These are phyloP conservation scores for Mollisia scopiformis DNA, from an alignment of 2,329 filamentous ascomycete species.

Conservation along the genomic window DNA sequence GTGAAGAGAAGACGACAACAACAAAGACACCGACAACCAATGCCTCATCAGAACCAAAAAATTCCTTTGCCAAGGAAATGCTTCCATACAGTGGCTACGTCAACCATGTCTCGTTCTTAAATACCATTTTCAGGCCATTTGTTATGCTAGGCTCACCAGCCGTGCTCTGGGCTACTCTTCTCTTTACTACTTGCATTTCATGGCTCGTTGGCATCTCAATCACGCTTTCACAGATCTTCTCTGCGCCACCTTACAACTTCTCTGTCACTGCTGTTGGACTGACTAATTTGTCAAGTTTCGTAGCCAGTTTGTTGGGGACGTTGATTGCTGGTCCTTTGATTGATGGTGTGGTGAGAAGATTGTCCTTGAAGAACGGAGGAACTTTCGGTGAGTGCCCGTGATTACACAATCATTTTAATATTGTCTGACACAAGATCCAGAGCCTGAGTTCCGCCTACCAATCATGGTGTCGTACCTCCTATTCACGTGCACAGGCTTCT, in stretches of 20 bases:
- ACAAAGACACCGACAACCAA: conserved; percentile 1
- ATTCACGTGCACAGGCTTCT: conserved; percentile 40
- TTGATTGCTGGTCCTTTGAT: conserved; percentile 50
- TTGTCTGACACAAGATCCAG: conserved; percentile 30
- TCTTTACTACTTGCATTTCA: conserved; percentile 43
- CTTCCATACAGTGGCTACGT: conserved; percentile 43
- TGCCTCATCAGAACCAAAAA: conserved; percentile 22
- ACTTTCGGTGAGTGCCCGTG: conserved; percentile 18
- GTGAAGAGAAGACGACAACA: conserved; percentile 17
- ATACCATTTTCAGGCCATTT: conserved; percentile 33
- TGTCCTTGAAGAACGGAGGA: conserved; percentile 33
- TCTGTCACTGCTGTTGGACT: conserved; percentile 50
- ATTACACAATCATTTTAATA: neutral
- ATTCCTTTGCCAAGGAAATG: conserved; percentile 36
- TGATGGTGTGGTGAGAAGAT: conserved; percentile 38
- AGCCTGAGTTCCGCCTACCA: conserved; percentile 42
- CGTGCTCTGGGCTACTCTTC: conserved; percentile 42
- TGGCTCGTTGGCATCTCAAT: conserved; percentile 49
- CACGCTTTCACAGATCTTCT: conserved; percentile 45
- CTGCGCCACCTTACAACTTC: conserved; percentile 29
- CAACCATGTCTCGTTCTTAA: conserved; percentile 38
- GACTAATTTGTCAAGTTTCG: conserved; percentile 51
- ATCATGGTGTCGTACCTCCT: conserved; percentile 32
- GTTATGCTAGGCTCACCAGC: conserved; percentile 36
- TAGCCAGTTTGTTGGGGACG: conserved; percentile 47